Evolutionary conservation across 805 yeast genomes (phyloP), one percentile per base, ranked within the genome.

Genomic region (Candida bentonensis): DNA sequence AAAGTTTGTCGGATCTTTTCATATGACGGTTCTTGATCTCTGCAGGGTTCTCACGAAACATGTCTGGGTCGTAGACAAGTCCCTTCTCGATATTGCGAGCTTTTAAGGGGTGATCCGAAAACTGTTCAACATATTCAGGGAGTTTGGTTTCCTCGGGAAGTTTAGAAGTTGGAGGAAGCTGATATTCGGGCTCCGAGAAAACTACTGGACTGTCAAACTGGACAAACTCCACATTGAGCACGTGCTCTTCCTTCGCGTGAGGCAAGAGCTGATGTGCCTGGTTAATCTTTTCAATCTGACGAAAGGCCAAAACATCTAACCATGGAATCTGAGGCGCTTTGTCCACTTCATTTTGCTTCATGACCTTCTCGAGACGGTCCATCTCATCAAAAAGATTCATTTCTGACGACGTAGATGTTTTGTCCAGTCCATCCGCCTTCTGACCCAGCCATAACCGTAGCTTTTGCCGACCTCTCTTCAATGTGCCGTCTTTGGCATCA

Each of bases 1-100:
- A 72, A 42, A 80, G 75, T 54, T 82, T 81, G 52, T 88, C 85
- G 11, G 44, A 42, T 60, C 96, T 80, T 50, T 88, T 92, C 43
- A 89, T 63, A 46, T 81, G 77, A 51, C 95, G 76, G 57, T 82
- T 86, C 58, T 89, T 92, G 50, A 78, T 72, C 57, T 92, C 97
- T 21, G 92, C 79, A 1, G 96, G 95, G 54, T 89, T 94, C 47
- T 72, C 76, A 20, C 68, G 64, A 48, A 63, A 67, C 53, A 74
- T 78, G 50, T 82, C 89, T 0, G 87, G 87, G 52, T 82, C 92
- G 55, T 74, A 76, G 15, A 80, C 70, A 23, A 53, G 28, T 13
- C 36, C 36, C 36, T 30, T 30, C n/a, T 9, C 36, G 20, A 30
- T 5, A 30, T 7, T 9, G 7, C 17, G 13, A 4, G 17, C 17